A percentile compares a stretch with the other conserved stretches of the same genome.
These are phyloP conservation scores for Aspergillus hiratsukae DNA, from an alignment of 2,329 filamentous ascomycete genomes.

Conservation along the genomic window DNA sequence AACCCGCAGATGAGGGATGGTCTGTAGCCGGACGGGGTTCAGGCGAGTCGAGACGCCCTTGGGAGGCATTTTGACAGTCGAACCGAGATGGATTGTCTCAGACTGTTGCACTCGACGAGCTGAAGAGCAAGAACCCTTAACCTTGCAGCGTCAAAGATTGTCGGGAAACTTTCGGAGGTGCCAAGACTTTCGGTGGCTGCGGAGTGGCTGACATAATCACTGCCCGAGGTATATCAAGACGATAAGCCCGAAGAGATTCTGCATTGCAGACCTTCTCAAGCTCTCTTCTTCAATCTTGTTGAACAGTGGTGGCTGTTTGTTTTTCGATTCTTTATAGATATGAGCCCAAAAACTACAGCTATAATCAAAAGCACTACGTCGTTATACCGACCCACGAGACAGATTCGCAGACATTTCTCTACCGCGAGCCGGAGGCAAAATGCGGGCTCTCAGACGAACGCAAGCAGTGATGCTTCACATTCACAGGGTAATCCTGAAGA, in stretches of 20 bases:
- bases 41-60: constrained; percentile 42
- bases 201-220: constrained; percentile 30
- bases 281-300: neutral
- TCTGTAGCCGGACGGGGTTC: constrained; percentile 44
- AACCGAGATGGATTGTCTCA: neutral
- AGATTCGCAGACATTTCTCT: constrained; percentile 17
- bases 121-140: neutral
- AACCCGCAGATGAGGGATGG: constrained; percentile 55
- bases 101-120: neutral
- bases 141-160: constrained; percentile 6
- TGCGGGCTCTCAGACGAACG: constrained; percentile 12
- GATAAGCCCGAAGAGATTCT: neutral
- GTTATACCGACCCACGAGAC: constrained; percentile 9
- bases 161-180: constrained; percentile 17
- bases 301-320: neutral
- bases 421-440: constrained; percentile 21
- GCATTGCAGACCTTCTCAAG: neutral
- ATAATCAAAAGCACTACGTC: constrained; percentile 13
- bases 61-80: constrained; percentile 35
- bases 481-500: constrained; percentile 27
- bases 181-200: constrained; percentile 17
- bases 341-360: constrained; percentile 19
- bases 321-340: constrained; percentile 5
- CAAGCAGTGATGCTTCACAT: constrained; percentile 9
- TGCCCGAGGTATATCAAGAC: neutral